phyloP scores from a whole-genome alignment of 176 grass and related monocot genomes.

The Carex myosuroides region DNA sequence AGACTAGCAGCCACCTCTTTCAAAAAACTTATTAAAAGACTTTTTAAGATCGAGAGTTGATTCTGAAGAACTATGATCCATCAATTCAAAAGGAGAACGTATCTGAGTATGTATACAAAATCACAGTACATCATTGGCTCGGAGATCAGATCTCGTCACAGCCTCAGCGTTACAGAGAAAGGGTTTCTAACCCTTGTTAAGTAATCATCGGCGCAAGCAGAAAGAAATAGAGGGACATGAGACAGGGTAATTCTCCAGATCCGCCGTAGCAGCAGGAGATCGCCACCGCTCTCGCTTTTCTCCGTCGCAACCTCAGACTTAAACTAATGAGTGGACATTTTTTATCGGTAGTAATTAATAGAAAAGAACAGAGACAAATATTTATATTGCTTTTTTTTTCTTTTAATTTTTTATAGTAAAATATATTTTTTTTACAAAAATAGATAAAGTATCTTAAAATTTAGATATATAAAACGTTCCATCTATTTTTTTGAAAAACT shows the following conservation, averaged over 20 bases:
- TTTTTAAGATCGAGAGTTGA: not conserved
- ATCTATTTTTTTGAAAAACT: no score
- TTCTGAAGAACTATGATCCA: not conserved
- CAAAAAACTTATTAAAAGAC: not conserved
- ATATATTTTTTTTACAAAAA: no score
- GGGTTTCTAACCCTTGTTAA: not conserved
- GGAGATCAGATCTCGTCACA: slow-evolving; percentile 20
- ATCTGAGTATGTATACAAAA: not conserved
- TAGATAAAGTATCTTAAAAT: no score
- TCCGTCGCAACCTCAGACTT: slow-evolving; percentile 13
- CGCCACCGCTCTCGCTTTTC: not conserved
- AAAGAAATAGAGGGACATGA: not conserved
- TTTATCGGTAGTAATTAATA: no score
- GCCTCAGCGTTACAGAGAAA: slow-evolving; percentile 3
- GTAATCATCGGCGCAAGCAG: slow-evolving; percentile 8
- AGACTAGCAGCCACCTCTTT: no score
- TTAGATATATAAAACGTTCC: no score
- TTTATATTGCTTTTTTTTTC: no score
- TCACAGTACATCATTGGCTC: slow-evolving; percentile 7
- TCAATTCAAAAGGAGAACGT: not conserved
- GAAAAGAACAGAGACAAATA: no score
- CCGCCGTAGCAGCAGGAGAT: not conserved
- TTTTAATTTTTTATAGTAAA: no score
- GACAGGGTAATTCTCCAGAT: not conserved
- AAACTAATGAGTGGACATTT: not conserved